Evolutionary conservation across 164 flowering plant species (phyloP).

Genomic region (Tetrastigma voinierianum): DNA sequence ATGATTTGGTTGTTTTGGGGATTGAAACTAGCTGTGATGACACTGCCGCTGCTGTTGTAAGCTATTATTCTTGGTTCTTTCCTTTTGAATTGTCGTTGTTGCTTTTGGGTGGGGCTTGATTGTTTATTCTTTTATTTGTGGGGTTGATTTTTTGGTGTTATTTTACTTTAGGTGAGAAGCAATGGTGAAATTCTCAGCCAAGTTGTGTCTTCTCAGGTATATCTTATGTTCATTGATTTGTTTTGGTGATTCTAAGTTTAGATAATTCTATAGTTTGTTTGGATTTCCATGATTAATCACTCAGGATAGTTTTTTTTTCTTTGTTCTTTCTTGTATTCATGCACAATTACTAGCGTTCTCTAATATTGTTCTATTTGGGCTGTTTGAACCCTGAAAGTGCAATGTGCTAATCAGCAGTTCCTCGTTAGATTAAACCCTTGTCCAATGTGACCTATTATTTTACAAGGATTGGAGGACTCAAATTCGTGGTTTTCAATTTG

Average conservation of each 20-base stretch:
- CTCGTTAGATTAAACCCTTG: too few species aligned
- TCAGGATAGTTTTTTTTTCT: not conserved
- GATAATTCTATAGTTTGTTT: too few species aligned
- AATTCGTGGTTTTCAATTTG: too few species aligned
- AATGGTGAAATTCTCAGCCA: slow-evolving; percentile 91
- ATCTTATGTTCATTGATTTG: not conserved
- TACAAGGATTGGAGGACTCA: too few species aligned
- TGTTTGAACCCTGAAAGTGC: too few species aligned
- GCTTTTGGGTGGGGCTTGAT: not conserved
- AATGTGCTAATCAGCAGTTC: too few species aligned
- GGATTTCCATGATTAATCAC: not conserved
- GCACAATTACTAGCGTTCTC: too few species aligned
- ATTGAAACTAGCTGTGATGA: slow-evolving; percentile 98
- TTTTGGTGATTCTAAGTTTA: too few species aligned
- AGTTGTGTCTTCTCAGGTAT: slow-evolving; percentile 91
- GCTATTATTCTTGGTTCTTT: slow-evolving; percentile 10
- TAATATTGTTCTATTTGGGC: too few species aligned
- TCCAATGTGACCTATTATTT: too few species aligned
- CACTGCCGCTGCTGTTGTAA: slow-evolving; percentile 91
- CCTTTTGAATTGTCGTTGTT: slow-evolving; percentile 1
- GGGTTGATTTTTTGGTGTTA: slow-evolving; percentile 1
- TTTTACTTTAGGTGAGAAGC: slow-evolving; percentile 56
- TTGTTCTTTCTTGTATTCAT: not conserved
- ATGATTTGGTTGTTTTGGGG: slow-evolving; percentile 74
- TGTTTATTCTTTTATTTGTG: slow-evolving; percentile 1